Evolutionary conservation across 1,139 yeast species (phyloP), one percentile per base, ranked within the genome.

Genomic region (Yamadazyma siamensis): DNA sequence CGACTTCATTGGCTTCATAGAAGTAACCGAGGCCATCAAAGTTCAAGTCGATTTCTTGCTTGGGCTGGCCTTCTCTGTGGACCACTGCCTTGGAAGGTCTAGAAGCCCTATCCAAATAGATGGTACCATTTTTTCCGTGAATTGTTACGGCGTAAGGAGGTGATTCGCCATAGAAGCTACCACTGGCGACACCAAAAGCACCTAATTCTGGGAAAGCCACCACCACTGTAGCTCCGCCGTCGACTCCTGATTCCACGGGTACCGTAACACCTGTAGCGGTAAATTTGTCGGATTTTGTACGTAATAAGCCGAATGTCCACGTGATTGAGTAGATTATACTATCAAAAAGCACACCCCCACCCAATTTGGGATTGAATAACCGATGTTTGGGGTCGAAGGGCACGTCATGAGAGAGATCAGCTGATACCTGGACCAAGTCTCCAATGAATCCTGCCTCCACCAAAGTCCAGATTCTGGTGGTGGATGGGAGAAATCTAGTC

Each of bases 301-400:
- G 65, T 37, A 66, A 47, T 27, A 65, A 50, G 10, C 63, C 44
- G 29, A 73, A 49, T 22, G 58, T 52, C 36, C 61, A 77, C 43
- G 78, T 75, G 30, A 75, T 43, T 3, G 78, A 56, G 43, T 77
- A 77, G 26, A 77, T 62, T 2, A 84, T 83, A 35, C 77, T 58
- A 46, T 77, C 85, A 39, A 77, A 61, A 25, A 76, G 47, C 0
- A 79, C 76, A 16, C 84, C 83, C 10, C 80, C 85, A n/a, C 78
- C 84, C 21, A 75, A 59, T 15, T 53, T 47, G 14, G 63, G 64
- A 44, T 71, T 65, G 33, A 65, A 56, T 29, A 68, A 44, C 34
- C 77, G 41, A n/a, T n/a, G n/a, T n/a, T n/a, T n/a, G 11, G 47
- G 40, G 13, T 54, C 50, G 3, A 49, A 47, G 17, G 42, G 38